A percentile compares a stretch with the other conserved stretches of the same genome.
phyloP scores from a whole-genome alignment of 805 yeast genomes.

The Pichia membranifaciens region DNA sequence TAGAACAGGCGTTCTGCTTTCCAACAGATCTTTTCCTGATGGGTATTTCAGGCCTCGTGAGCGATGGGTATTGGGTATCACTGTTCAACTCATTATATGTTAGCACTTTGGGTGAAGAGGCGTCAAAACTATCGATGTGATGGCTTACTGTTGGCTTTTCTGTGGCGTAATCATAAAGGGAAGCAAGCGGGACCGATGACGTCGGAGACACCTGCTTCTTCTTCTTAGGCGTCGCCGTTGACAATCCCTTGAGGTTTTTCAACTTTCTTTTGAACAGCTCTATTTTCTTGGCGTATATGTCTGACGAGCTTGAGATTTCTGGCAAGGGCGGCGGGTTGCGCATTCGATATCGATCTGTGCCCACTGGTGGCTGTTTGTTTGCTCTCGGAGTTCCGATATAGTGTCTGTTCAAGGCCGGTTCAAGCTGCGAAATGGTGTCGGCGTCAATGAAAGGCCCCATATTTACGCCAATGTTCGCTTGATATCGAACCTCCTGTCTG shows the following conservation, averaged over 20 bases:
- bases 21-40: background rate
- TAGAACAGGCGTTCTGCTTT: constrained; percentile 16
- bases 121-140: background rate
- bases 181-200: no score
- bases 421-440: constrained; percentile 1
- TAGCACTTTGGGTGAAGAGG: constrained; percentile 2
- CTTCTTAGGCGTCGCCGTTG: background rate
- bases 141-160: no score
- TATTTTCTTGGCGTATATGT: constrained; percentile 16
- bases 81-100: background rate
- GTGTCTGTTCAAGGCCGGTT: constrained; percentile 8
- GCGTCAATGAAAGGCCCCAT: constrained; percentile 20
- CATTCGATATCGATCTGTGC: background rate
- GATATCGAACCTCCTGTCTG: constrained; percentile 21
- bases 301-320: constrained; percentile 12
- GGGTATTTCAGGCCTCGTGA: background rate
- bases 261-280: constrained; percentile 23
- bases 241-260: constrained; percentile 9
- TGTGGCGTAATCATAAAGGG: no score
- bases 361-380: background rate
- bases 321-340: constrained; percentile 20
- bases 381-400: constrained; percentile 4
- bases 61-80: background rate
- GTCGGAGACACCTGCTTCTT: no score
- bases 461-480: constrained; percentile 30